Percentiles rank a stretch among this genome's conserved stretches.
phyloP scores from a whole-genome alignment of 371 early-diverging fungal genomes.

The Chytridiales sp. region DNA sequence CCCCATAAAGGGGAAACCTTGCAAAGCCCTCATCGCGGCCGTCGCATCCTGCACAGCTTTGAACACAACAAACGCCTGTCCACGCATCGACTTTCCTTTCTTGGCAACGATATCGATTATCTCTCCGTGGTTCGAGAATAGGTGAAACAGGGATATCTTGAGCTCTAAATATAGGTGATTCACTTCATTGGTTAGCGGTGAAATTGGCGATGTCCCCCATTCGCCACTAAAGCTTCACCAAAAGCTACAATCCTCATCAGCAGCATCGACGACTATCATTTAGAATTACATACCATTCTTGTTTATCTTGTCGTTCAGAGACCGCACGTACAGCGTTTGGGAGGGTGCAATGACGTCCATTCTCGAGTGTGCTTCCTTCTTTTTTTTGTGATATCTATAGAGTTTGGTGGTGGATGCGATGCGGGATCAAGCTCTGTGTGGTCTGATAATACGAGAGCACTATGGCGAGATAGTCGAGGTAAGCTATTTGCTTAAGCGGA shows the following conservation, averaged over 20 bases:
- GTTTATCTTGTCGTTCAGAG: constrained; percentile 85
- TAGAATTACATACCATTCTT: constrained; percentile 58
- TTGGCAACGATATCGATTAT: constrained; percentile 84
- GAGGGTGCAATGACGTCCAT: too few relatives aligned
- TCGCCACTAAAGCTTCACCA: not conserved
- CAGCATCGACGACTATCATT: not conserved
- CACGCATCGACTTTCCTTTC: constrained; percentile 78
- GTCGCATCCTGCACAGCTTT: constrained; percentile 73
- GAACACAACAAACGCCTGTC: constrained; percentile 95
- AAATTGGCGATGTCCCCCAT: not conserved
- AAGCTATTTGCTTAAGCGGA: not conserved
- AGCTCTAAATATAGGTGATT: constrained; percentile 53
- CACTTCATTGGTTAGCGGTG: constrained; percentile 1
- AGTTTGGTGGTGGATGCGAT: too few relatives aligned
- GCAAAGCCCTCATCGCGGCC: constrained; percentile 81
- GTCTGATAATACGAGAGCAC: constrained; percentile 59
- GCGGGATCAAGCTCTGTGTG: too few relatives aligned
- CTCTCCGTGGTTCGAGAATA: constrained; percentile 85
- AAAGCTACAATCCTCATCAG: too few relatives aligned
- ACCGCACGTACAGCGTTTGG: constrained; percentile 82
- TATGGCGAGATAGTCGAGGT: constrained; percentile 67
- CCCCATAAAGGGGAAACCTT: constrained; percentile 78
- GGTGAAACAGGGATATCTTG: constrained; percentile 70
- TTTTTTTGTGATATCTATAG: too few relatives aligned
- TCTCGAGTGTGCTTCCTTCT: too few relatives aligned